Evolutionary conservation across 192 early-diverging fungal genomes (phyloP).

Genomic region (Coemansia sp.): DNA sequence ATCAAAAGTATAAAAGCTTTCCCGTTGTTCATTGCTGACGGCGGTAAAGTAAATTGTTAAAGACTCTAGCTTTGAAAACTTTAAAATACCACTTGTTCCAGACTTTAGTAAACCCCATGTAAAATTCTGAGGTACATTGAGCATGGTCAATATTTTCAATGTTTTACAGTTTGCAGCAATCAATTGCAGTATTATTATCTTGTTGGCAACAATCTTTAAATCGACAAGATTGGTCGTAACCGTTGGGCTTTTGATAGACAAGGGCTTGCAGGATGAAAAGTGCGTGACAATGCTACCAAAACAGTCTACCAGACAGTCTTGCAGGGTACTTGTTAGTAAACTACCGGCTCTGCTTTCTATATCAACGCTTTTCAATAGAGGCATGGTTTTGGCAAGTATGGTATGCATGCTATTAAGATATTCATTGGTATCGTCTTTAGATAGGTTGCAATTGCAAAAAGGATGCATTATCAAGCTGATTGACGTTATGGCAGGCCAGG

Average conservation of each 20-base stretch:
- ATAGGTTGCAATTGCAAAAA: background rate
- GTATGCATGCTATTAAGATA: background rate
- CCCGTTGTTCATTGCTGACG: background rate
- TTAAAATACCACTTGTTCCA: background rate
- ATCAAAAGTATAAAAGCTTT: too few relatives aligned
- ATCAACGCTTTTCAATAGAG: background rate
- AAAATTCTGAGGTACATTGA: background rate
- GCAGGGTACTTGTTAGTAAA: background rate
- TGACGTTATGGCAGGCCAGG: background rate
- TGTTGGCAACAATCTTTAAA: background rate
- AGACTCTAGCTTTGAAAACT: background rate
- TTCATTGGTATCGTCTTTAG: background rate
- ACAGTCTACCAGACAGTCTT: background rate
- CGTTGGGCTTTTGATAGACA: background rate
- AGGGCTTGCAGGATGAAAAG: background rate
- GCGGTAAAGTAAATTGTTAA: background rate
- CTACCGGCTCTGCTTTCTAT: background rate
- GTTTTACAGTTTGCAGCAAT: background rate
- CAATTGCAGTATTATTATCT: background rate
- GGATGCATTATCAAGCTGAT: background rate
- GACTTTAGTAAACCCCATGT: background rate
- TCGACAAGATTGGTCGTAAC: background rate
- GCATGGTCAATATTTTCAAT: background rate
- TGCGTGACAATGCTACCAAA: background rate
- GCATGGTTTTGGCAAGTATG: background rate